These are phyloP conservation scores for Xylaria multiplex DNA, from an alignment of 2,329 filamentous ascomycete species.

Conservation along the genomic window DNA sequence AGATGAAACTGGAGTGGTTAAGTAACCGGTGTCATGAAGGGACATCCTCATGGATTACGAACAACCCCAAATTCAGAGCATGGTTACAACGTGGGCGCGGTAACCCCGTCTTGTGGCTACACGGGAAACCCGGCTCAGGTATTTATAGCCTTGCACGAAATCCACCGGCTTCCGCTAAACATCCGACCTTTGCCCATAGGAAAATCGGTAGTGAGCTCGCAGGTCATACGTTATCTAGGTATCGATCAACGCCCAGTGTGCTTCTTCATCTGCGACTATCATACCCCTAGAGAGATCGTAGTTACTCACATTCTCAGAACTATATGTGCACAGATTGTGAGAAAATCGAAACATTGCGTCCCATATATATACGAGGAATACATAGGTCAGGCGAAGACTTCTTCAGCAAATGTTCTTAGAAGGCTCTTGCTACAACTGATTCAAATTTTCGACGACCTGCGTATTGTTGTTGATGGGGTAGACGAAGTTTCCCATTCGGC, in stretches of 20 bases:
- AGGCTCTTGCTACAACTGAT: not conserved
- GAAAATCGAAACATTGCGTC: not conserved
- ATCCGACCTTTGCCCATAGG: not conserved
- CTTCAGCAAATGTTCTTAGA: not conserved
- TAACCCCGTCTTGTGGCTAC: not conserved
- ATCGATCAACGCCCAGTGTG: not conserved
- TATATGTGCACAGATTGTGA: slow-evolving; percentile 2
- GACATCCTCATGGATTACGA: slow-evolving; percentile 1
- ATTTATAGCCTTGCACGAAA: not conserved
- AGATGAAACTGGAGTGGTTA: slow-evolving; percentile 5
- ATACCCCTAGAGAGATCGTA: not conserved
- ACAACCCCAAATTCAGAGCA: not conserved
- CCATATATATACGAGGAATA: slow-evolving; percentile 5
- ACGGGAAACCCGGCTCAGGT: slow-evolving; percentile 21
- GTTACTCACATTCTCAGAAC: not conserved
- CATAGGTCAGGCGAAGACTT: not conserved
- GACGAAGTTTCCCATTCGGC: not conserved
- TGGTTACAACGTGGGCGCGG: slow-evolving; percentile 8
- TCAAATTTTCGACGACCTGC: not conserved
- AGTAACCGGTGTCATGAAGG: slow-evolving; percentile 1
- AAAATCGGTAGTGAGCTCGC: slow-evolving; percentile 6
- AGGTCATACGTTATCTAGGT: slow-evolving; percentile 3
- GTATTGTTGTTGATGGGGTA: slow-evolving; percentile 1
- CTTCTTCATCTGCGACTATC: slow-evolving; percentile 15
- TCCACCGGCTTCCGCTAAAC: too few species aligned